These are phyloP conservation scores for Quercus parvula DNA, from an alignment of 306 rosid species.

Conservation along the genomic window DNA sequence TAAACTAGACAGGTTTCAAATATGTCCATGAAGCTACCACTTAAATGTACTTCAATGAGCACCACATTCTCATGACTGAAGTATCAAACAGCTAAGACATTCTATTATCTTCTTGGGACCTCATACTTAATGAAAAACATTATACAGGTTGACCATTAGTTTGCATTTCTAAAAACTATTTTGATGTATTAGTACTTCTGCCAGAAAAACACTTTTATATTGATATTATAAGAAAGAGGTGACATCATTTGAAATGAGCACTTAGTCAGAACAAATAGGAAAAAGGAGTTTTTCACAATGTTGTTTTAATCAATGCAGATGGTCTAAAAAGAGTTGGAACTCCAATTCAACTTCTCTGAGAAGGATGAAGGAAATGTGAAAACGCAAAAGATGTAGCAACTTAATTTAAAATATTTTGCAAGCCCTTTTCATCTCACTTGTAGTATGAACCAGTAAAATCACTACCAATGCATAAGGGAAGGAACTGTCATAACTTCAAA, in stretches of 20 bases:
- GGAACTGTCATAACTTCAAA: background rate
- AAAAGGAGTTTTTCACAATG: background rate
- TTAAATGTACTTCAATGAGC: background rate
- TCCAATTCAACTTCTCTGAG: background rate
- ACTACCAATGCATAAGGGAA: background rate
- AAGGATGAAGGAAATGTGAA: background rate
- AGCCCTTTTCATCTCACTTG: background rate
- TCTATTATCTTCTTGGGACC: background rate
- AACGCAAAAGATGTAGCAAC: background rate
- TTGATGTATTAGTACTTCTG: too few relatives aligned
- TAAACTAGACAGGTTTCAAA: background rate
- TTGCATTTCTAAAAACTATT: background rate
- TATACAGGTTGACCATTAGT: background rate
- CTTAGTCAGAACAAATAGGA: background rate
- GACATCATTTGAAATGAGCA: background rate
- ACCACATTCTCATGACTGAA: background rate
- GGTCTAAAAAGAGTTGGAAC: background rate
- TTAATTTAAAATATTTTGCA: background rate
- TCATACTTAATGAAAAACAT: background rate
- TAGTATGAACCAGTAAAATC: background rate
- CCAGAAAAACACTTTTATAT: too few relatives aligned
- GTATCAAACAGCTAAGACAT: background rate
- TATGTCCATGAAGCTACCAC: background rate
- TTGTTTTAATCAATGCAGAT: background rate
- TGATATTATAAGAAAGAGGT: too few relatives aligned